Evolutionary conservation across 2,329 filamentous ascomycete species (phyloP), one percentile per base, ranked within the genome.

Genomic region (Alternaria gansuensis): DNA sequence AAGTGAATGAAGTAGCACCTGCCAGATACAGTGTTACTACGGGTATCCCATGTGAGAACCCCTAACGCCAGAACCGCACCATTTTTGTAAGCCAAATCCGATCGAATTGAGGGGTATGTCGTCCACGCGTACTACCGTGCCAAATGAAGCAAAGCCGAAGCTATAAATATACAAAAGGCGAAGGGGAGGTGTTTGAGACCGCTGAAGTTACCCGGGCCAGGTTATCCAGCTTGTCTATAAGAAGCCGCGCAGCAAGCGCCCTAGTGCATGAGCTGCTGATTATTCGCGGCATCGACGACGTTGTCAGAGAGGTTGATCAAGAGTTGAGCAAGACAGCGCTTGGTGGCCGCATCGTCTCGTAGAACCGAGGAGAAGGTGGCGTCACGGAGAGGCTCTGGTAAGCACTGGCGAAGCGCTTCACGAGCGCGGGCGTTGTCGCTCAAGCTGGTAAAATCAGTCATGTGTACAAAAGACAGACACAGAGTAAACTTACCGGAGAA

Each of bases 361-460:
- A 99, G 88, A 43, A 99, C 95, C 0, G 93, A 94, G 8, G 93
- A 96, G 78, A 99, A 99, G 2, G 95, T 99, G 7, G 94, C 93
- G 77, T 99, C 95, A 46, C 95, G 90, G n/a, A 99, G 88, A n/a
- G 95, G 95, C 74, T 99, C 95, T 0, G 95, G 95, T 11, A 99
- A 89, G 74, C 95, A 99, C 79, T 99, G 95, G 40, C 95, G 88
- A 23, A 99, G 86, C 44, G 95, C 95, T 78, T 99, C 95, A 31
- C 95, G 90, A 56, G 95, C 95, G 60, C 95, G 90, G 60, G 94
- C 94, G 73, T 99, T 99, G 76, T 99, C 95, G 71, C 93, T 97
- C 45, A 99, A 84, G 60, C 93, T 97, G n/a, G 10, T 6, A 10
- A 13, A 39, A 45, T 76, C 61, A 76, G 68, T n/a, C 13, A 43